Conservation (phyloP, 805 yeast genomes). For the Myxozyma vanderwaltii region DNA sequence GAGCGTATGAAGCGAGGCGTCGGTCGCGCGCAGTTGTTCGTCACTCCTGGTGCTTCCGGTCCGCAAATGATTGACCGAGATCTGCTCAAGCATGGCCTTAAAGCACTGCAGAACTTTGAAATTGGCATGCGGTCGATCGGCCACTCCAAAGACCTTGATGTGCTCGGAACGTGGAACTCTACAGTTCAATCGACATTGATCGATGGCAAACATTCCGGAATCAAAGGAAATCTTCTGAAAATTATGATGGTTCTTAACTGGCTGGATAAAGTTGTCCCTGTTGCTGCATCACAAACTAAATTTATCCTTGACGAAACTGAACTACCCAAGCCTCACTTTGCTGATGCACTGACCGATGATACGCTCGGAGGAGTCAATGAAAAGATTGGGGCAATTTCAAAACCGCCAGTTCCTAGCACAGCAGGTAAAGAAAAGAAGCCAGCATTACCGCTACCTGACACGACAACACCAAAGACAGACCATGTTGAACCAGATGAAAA, state of each 20-base stretch:
- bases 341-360: conserved; percentile 3
- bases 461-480: too few relatives aligned
- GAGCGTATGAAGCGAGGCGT: conserved; percentile 19
- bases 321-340: conserved; percentile 1
- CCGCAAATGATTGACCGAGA: conserved; percentile 33
- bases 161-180: conserved; percentile 32
- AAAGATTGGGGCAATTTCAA: background rate
- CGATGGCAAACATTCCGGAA: conserved; percentile 33
- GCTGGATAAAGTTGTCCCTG: conserved; percentile 26
- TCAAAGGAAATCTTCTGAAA: conserved; percentile 30
- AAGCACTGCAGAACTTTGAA: conserved; percentile 29
- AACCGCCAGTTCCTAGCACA: background rate
- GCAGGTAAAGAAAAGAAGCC: background rate
- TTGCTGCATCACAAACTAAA: background rate
- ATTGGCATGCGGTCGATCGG: conserved; percentile 20
- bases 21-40: conserved; percentile 30
- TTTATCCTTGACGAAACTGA: conserved; percentile 8
- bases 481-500: conserved; percentile 3
- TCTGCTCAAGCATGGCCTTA: conserved; percentile 24
- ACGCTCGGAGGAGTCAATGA: conserved; percentile 3
- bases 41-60: conserved; percentile 33
- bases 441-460: background rate
- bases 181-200: conserved; percentile 27
- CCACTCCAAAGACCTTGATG: conserved; percentile 20
- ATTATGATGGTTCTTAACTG: conserved; percentile 33